Evolutionary conservation across 2,329 filamentous ascomycete species (phyloP).

Genomic region (Fusarium udum): DNA sequence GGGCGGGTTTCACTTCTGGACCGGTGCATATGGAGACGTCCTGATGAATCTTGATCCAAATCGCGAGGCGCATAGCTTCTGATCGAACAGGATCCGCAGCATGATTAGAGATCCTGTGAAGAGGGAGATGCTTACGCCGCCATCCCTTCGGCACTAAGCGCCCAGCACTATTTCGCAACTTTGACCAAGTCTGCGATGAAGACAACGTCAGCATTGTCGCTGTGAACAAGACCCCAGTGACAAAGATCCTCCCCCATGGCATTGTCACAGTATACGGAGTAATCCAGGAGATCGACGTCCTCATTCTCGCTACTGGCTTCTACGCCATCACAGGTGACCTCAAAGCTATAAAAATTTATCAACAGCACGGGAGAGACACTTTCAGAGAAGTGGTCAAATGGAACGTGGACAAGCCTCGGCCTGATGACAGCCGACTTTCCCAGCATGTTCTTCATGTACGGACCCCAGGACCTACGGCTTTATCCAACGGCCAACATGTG

Average conservation of each 20-base stretch:
- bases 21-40: slow-evolving; percentile 57
- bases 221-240: not conserved
- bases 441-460: not conserved
- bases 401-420: not conserved
- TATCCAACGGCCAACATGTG: not conserved
- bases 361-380: not conserved
- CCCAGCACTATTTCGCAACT: not conserved
- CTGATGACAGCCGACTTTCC: not conserved
- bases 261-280: not conserved
- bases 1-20: slow-evolving; percentile 59
- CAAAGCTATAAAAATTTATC: slow-evolving; percentile 1
- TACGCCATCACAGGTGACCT: slow-evolving; percentile 9
- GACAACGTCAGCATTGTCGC: slow-evolving; percentile 12
- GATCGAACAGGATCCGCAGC: slow-evolving; percentile 54
- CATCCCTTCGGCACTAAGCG: slow-evolving; percentile 14
- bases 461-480: not conserved
- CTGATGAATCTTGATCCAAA: slow-evolving; percentile 55
- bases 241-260: not conserved
- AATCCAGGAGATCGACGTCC: not conserved
- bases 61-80: slow-evolving; percentile 58
- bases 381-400: not conserved
- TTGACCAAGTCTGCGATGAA: slow-evolving; percentile 15
- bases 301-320: slow-evolving; percentile 21
- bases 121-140: not conserved
- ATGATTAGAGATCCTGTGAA: slow-evolving; percentile 45